Base-by-base conservation (phyloP, 2,329 filamentous ascomycete species). In the Cercospora janseana region DNA sequence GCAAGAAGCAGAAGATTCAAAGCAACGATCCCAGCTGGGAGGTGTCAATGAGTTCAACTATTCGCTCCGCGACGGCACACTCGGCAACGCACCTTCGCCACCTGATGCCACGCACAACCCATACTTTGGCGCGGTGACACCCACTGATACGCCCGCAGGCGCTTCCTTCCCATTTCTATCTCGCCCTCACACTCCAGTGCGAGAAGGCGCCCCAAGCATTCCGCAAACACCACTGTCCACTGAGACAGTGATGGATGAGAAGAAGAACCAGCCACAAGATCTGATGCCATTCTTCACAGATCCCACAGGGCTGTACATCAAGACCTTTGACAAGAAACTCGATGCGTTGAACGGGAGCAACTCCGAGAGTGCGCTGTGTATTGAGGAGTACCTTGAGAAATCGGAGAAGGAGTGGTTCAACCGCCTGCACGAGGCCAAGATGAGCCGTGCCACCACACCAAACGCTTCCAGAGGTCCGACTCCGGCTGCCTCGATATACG, bases 221-320 rank as follows among this genome's bases (percentile, higher is more conserved):
- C 57, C 61, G 4, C 60, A 63, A 42, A 63, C 60, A 1, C 63
- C 63, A 6, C 70, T 84, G 20, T 81, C 78, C 21, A 70, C 82
- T 3, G 72, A 80, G 46, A 74, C 74, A 2, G 75, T 85, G 23
- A 73, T 83, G 20, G 79, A 81, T 13, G 79, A 80, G 51, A 81
- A 82, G 62, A 78, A 77, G 46, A 77, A 83, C 60, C 77, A 79
- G 54, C 74, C 85, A 12, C 82, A 86, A 62, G 81, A 84, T 49
- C 79, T 86, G 0, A 81, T 83, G 57, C 82, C 82, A 2, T 82
- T 81, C 69, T 86, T 86, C 69, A 85, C 79, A 4, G 83, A 86
- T 62, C 76, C 77, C 38, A 80, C 75, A 26, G 82, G 81, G 24
- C 74, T 82, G 54, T 86, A 82, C 64, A 81, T 79, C 56, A 72